Evolutionary conservation across 345 rosid genomes (phyloP).

Genomic region (Gossypium thurberi): DNA sequence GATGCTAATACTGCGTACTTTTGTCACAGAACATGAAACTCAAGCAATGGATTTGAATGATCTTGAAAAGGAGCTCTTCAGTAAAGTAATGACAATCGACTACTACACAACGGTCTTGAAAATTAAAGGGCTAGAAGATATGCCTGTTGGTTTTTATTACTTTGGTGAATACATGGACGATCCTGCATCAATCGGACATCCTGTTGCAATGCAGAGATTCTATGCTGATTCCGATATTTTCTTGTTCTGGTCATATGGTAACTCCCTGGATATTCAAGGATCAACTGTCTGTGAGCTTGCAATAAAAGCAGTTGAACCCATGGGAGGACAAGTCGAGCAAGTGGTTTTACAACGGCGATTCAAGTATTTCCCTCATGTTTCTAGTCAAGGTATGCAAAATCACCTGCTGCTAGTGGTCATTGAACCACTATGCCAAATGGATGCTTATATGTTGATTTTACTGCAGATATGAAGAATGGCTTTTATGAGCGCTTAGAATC

Average conservation of each 20-base stretch:
- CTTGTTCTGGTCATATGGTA: constrained; percentile 69
- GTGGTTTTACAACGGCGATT: constrained; percentile 50
- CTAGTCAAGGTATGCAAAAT: constrained; percentile 41
- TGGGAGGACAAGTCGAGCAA: constrained; percentile 47
- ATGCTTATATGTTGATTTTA: constrained; percentile 11
- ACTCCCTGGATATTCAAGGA: constrained; percentile 38
- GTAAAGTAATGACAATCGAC: constrained; percentile 56
- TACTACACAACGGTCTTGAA: constrained; percentile 59
- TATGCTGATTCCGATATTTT: constrained; percentile 50
- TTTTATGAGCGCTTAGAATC: constrained; percentile 50
- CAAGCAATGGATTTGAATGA: constrained; percentile 42
- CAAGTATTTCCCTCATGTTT: constrained; percentile 62
- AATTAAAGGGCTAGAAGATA: constrained; percentile 47
- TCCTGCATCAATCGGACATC: constrained; percentile 55
- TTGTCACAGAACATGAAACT: constrained; percentile 35
- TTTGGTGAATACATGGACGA: constrained; percentile 62
- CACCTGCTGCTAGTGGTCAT: neutral
- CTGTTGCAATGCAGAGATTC: constrained; percentile 70
- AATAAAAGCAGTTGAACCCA: constrained; percentile 27
- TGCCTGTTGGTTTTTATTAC: constrained; percentile 58
- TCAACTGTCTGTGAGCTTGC: constrained; percentile 36
- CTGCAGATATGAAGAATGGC: constrained; percentile 58
- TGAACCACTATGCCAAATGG: neutral
- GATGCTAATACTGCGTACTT: constrained; percentile 7
- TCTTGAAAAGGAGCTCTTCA: constrained; percentile 45